These are phyloP conservation scores for Boletus reticulatus DNA, from an alignment of 768 basidiomycete species.

Conservation along the genomic window DNA sequence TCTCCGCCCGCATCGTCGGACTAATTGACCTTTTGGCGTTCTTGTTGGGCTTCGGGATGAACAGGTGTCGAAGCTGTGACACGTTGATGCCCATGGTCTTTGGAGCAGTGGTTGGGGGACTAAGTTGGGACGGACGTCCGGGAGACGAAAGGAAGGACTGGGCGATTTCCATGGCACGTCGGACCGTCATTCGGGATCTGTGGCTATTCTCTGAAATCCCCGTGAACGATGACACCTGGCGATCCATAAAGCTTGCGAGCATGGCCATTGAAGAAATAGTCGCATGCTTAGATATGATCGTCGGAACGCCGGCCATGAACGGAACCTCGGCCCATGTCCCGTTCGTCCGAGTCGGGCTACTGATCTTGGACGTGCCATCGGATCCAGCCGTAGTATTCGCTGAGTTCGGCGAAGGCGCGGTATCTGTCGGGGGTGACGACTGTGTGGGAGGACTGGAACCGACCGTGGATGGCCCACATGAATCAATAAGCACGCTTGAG, in stretches of 20 bases:
- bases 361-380: not conserved
- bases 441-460: not conserved
- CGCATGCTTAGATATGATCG: not conserved
- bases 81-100: not conserved
- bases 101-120: no score
- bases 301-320: not conserved
- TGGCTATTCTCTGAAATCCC: not conserved
- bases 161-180: not conserved
- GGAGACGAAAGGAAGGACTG: not conserved
- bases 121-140: not conserved
- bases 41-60: constrained; percentile 5
- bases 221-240: not conserved
- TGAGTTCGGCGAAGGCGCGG: not conserved
- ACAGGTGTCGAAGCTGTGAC: not conserved
- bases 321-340: not conserved
- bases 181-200: not conserved
- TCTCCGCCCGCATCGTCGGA: not conserved
- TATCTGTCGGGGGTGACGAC: not conserved
- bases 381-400: not conserved
- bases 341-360: no score
- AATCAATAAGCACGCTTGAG: not conserved
- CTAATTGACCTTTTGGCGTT: not conserved
- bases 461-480: not conserved
- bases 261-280: not conserved
- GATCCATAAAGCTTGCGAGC: not conserved